phyloP scores from a whole-genome alignment of 108 stramenopile species.

The Skeletonema costatum region DNA sequence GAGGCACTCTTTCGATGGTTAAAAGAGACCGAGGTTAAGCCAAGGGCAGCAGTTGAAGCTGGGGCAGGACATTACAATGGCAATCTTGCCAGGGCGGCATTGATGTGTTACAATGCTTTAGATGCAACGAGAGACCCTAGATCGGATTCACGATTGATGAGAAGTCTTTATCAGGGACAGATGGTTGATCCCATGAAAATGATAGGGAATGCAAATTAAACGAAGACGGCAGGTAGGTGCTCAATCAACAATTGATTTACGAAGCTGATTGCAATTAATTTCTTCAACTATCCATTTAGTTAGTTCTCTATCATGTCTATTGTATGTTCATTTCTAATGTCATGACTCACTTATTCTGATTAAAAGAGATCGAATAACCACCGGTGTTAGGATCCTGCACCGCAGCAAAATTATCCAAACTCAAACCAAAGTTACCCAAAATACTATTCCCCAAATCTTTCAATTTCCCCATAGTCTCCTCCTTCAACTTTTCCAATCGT shows the following conservation, averaged over 20 bases:
- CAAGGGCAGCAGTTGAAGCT: slow-evolving; percentile 23
- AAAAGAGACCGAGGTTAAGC: slow-evolving; percentile 47
- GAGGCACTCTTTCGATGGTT: slow-evolving; percentile 64
- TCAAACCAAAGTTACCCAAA: slow-evolving; percentile 95
- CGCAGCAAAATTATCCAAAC: slow-evolving; percentile 95
- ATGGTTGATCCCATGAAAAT: background rate
- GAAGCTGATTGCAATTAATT: background rate
- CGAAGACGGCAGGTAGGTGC: background rate
- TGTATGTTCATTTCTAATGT: background rate
- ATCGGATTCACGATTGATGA: slow-evolving; percentile 52
- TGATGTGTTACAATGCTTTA: slow-evolving; percentile 70
- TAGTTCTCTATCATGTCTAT: background rate
- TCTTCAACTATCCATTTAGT: background rate
- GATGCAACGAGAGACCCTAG: slow-evolving; percentile 61
- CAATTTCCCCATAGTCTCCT: slow-evolving; percentile 92
- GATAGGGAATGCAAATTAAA: slow-evolving; percentile 1
- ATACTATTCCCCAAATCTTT: slow-evolving; percentile 97
- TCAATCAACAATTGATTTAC: slow-evolving; percentile 3
- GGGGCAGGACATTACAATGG: slow-evolving; percentile 60
- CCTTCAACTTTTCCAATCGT: slow-evolving; percentile 91
- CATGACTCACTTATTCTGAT: slow-evolving; percentile 49
- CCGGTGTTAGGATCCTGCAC: slow-evolving; percentile 93
- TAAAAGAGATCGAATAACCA: slow-evolving; percentile 77
- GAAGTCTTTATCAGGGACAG: slow-evolving; percentile 55
- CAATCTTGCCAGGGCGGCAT: slow-evolving; percentile 70